Evolutionary conservation across 768 basidiomycete species (phyloP).

Genomic region (Russula emetica): DNA sequence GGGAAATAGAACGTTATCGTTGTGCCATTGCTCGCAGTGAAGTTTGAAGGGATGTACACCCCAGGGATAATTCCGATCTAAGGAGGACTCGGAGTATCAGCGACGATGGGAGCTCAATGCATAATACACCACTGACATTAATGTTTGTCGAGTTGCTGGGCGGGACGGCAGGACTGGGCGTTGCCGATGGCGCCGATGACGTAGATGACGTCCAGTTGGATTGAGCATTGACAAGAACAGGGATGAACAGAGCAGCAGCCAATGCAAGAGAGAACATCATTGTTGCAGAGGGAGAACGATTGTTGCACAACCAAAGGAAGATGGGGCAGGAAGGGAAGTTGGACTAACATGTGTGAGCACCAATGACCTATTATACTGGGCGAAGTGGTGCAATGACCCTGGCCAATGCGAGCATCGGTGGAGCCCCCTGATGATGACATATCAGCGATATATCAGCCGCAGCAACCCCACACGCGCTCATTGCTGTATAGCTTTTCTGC

Average conservation of each 20-base stretch:
- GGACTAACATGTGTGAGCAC: background rate
- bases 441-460: background rate
- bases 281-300: background rate
- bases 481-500: too few species aligned
- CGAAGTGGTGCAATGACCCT: background rate
- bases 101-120: background rate
- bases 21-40: slow-evolving; percentile 48
- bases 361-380: background rate
- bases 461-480: background rate
- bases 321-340: background rate
- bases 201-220: too few species aligned
- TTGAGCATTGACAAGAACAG: slow-evolving; percentile 40
- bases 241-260: slow-evolving; percentile 32
- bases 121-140: background rate
- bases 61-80: slow-evolving; percentile 45
- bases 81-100: background rate
- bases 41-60: slow-evolving; percentile 43
- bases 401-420: too few species aligned
- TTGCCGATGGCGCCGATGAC: slow-evolving; percentile 31
- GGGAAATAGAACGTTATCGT: slow-evolving; percentile 53
- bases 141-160: too few species aligned
- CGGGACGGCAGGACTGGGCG: background rate
- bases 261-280: slow-evolving; percentile 36
- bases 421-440: background rate
- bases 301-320: background rate